Evolutionary conservation across 306 rosid species (phyloP).

Genomic region (Sesbania bispinosa): DNA sequence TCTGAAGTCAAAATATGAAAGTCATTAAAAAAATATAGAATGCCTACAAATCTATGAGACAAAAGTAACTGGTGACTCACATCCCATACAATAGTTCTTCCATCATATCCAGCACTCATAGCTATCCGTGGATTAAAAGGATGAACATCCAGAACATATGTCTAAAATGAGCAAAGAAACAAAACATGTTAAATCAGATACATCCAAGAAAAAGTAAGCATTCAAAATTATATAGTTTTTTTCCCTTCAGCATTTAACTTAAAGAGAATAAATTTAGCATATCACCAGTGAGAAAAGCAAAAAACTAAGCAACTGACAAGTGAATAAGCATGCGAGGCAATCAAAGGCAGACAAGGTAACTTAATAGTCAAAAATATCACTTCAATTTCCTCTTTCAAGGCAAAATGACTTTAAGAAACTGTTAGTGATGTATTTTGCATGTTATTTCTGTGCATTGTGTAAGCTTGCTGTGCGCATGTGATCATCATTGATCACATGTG

Average conservation of each 20-base stretch:
- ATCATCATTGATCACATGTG: too few relatives aligned
- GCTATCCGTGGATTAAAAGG: constrained; percentile 98
- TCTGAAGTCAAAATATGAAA: constrained; percentile 44
- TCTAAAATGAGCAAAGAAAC: constrained; percentile 45
- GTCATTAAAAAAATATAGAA: constrained; percentile 22
- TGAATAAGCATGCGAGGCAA: constrained; percentile 4
- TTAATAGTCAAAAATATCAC: not conserved
- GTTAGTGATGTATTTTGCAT: too few relatives aligned
- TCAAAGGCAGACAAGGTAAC: constrained; percentile 4
- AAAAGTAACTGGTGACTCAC: constrained; percentile 60
- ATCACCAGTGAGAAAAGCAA: constrained; percentile 6
- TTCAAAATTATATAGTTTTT: not conserved
- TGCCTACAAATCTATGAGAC: constrained; percentile 12
- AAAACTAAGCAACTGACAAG: constrained; percentile 11
- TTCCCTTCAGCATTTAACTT: not conserved
- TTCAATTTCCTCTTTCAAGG: constrained; percentile 6
- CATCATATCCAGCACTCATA: constrained; percentile 99
- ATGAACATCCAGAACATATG: constrained; percentile 98
- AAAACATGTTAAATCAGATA: constrained; percentile 16
- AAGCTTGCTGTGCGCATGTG: too few relatives aligned
- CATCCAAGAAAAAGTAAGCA: constrained; percentile 11
- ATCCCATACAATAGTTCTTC: constrained; percentile 98
- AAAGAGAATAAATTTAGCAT: not conserved
- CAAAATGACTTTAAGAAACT: not conserved
- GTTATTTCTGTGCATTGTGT: too few relatives aligned